phyloP scores from a whole-genome alignment of 2,329 filamentous ascomycete species.

The Aspergillus caelatus region DNA sequence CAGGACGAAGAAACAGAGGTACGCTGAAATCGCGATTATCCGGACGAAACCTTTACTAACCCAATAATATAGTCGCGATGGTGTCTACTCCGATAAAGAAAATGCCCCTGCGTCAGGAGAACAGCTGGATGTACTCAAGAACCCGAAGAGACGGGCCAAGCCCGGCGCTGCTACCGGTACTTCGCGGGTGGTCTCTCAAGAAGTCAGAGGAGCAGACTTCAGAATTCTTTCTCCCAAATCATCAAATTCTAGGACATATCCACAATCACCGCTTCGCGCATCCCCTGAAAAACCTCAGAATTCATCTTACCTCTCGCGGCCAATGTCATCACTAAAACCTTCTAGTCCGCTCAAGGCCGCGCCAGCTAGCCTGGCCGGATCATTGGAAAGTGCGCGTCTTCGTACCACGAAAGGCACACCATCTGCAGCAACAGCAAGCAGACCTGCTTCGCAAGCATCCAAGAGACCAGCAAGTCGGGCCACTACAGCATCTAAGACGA shows the following conservation, averaged over 20 bases:
- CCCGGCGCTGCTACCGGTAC: slow-evolving; percentile 40
- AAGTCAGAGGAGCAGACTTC: slow-evolving; percentile 50
- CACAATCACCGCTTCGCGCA: slow-evolving; percentile 56
- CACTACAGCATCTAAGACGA: slow-evolving; percentile 31
- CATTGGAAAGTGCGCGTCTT: slow-evolving; percentile 22
- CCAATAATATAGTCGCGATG: slow-evolving; percentile 58
- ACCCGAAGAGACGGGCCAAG: slow-evolving; percentile 69
- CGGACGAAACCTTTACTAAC: slow-evolving; percentile 18
- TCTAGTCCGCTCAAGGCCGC: slow-evolving; percentile 43
- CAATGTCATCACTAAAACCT: slow-evolving; percentile 65
- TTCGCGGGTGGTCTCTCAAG: slow-evolving; percentile 47
- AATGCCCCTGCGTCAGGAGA: slow-evolving; percentile 55
- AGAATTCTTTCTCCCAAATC: slow-evolving; percentile 79
- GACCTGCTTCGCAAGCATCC: slow-evolving; percentile 28
- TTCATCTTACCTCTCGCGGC: slow-evolving; percentile 61
- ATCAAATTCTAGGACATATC: slow-evolving; percentile 72
- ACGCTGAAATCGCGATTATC: slow-evolving; percentile 13
- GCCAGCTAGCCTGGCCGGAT: slow-evolving; percentile 22
- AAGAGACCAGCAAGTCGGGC: slow-evolving; percentile 35
- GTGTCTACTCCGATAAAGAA: slow-evolving; percentile 72
- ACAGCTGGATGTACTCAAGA: slow-evolving; percentile 57
- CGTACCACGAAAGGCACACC: slow-evolving; percentile 29
- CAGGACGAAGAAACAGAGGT: slow-evolving; percentile 37
- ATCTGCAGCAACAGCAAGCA: slow-evolving; percentile 29
- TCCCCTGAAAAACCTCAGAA: slow-evolving; percentile 47